phyloP scores from a whole-genome alignment of 441 rosid genomes.

The Pelargonium cotyledonis region DNA sequence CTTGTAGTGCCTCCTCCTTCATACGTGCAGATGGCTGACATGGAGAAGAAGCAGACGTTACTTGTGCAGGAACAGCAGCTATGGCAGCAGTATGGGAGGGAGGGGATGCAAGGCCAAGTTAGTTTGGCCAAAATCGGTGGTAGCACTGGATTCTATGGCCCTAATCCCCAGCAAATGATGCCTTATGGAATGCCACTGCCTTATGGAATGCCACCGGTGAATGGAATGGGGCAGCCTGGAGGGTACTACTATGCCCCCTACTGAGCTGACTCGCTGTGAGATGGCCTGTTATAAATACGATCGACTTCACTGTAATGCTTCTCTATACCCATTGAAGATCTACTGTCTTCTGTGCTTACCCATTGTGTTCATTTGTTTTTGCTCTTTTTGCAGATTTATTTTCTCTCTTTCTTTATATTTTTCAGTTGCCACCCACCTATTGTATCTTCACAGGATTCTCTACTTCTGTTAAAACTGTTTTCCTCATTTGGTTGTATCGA shows the following conservation, averaged over 20 bases:
- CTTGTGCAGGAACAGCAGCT: slow-evolving; percentile 78
- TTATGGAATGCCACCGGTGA: slow-evolving; percentile 75
- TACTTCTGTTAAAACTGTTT: not conserved
- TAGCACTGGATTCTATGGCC: slow-evolving; percentile 31
- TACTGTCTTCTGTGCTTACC: not conserved
- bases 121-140: slow-evolving; percentile 65
- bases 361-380: slow-evolving; percentile 2
- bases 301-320: not conserved
- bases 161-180: slow-evolving; percentile 41
- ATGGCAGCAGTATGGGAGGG: slow-evolving; percentile 76
- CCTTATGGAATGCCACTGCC: slow-evolving; percentile 22
- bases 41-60: slow-evolving; percentile 81
- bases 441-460: not conserved
- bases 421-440: not conserved
- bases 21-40: slow-evolving; percentile 87
- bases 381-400: too few species aligned
- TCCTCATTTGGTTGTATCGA: too few species aligned
- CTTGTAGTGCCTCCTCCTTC: slow-evolving; percentile 79
- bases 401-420: too few species aligned
- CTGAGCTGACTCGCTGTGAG: slow-evolving; percentile 21
- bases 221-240: slow-evolving; percentile 65
- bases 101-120: slow-evolving; percentile 91
- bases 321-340: not conserved
- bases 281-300: too few species aligned
- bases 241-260: slow-evolving; percentile 76